Evolutionary conservation across 1,139 yeast genomes (phyloP), one percentile per base, ranked within the genome.

Genomic region (Magnusiomyces magnusii): DNA sequence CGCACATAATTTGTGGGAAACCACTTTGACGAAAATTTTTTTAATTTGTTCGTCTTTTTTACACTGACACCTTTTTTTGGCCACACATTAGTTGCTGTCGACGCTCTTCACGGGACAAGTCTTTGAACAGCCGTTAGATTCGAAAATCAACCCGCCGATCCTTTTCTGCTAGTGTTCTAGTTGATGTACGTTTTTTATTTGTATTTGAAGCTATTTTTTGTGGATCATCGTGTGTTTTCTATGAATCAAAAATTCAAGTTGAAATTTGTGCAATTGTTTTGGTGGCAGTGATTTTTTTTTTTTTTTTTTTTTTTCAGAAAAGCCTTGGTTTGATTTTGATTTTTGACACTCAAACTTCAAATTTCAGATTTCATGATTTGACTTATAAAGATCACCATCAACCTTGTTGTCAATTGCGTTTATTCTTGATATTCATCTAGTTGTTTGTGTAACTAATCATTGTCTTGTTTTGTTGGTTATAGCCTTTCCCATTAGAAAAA

Each of bases 401-500:
- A n/a, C n/a, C n/a, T n/a, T n/a, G n/a, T n/a, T n/a, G n/a, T n/a
- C n/a, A n/a, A n/a, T n/a, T n/a, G n/a, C n/a, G n/a, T n/a, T n/a
- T n/a, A 9, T 34, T 9, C 39, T 15, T 34, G 39, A 15, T 34
- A 9, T 15, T 34, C 13, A 34, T 34, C 39, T 15, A 34, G 15
- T 34, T 17, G 44, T 41, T 41, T n/a, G n/a, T 13, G 21, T 41
- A 41, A 17, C 44, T n/a, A 17, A n/a, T 19, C 39, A 15, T 34
- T 15, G 39, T 34, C 7, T 41, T n/a, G 21, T 41, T 9, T 17
- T 41, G 44, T 41, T n/a, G 21, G 17, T 13, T 41, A 9, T 41
- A 5, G 19, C 44, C 44, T 55, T 34, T 24, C 41, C 47, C 39
- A 34, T 53, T 31, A 55, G 51, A 55, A 44, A 50, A 50, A 7